These are phyloP conservation scores for Coemansia sp. DNA, from an alignment of 192 early-diverging fungal genomes.

Conservation along the genomic window DNA sequence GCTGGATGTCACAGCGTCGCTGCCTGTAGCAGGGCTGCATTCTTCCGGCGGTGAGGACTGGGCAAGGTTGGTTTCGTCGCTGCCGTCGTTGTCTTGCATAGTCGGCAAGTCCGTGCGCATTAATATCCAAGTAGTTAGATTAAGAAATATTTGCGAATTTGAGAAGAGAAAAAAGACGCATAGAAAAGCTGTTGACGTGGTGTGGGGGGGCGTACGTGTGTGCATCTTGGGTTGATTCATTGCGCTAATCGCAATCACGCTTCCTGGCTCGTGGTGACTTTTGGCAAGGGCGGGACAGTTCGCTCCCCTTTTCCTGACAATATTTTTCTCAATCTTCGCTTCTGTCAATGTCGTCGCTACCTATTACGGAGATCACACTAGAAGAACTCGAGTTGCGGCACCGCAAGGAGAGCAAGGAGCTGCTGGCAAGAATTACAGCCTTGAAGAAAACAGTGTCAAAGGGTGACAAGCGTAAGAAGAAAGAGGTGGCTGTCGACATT, in stretches of 20 bases:
- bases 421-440: conserved; percentile 63
- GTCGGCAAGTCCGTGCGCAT: not conserved
- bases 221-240: not conserved
- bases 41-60: not conserved
- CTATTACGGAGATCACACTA: conserved; percentile 6
- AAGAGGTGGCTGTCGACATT: conserved; percentile 73
- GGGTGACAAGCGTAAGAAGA: conserved; percentile 84
- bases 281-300: not conserved
- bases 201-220: not conserved
- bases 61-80: not conserved
- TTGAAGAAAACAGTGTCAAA: conserved; percentile 78
- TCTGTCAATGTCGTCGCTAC: not conserved
- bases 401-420: conserved; percentile 72
- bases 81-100: not conserved
- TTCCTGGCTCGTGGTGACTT: not conserved
- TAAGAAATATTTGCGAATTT: not conserved
- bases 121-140: not conserved
- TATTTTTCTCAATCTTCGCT: not conserved
- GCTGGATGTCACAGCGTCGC: not conserved
- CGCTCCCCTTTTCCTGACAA: not conserved
- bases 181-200: not conserved
- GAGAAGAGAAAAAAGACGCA: no score
- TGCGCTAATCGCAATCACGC: not conserved
- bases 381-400: conserved; percentile 74
- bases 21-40: not conserved